These are phyloP conservation scores for Aspergillus ostianus DNA, from an alignment of 495 filamentous ascomycete genomes.

Conservation along the genomic window DNA sequence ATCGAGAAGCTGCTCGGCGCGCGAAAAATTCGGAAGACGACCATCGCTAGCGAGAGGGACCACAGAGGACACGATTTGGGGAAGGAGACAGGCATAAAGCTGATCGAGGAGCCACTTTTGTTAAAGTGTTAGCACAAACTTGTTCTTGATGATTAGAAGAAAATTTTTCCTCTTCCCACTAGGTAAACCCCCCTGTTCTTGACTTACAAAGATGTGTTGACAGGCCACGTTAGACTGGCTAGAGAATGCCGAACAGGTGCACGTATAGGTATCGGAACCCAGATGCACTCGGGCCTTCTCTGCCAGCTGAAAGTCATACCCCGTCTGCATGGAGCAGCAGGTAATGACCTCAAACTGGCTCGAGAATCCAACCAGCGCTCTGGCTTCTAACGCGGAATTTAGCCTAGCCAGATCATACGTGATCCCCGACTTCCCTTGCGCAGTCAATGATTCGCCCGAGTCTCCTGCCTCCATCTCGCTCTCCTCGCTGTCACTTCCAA, in stretches of 20 bases:
- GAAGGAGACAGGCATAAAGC: conserved; percentile 35
- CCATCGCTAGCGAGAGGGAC: conserved; percentile 36
- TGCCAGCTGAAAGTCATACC: conserved; percentile 38
- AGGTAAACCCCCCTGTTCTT: not conserved
- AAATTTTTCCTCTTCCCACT: not conserved
- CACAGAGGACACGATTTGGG: conserved; percentile 24
- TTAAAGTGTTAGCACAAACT: not conserved
- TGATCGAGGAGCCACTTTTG: conserved; percentile 47
- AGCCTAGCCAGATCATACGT: conserved; percentile 41
- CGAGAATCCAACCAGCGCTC: conserved; percentile 37
- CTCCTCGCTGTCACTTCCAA: conserved; percentile 18
- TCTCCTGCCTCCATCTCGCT: conserved; percentile 22
- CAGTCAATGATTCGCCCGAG: conserved; percentile 20
- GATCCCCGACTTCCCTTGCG: conserved; percentile 39
- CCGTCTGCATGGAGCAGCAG: conserved; percentile 28
- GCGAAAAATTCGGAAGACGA: conserved; percentile 30
- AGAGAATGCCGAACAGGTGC: conserved; percentile 39
- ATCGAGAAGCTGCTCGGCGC: conserved; percentile 38
- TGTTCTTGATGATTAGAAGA: not conserved
- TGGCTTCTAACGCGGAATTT: conserved; percentile 34
- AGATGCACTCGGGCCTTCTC: conserved; percentile 35
- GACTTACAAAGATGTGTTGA: conserved; percentile 47
- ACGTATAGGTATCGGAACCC: conserved; percentile 28
- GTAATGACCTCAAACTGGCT: conserved; percentile 36
- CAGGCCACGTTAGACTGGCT: conserved; percentile 35